Conservation (phyloP, 805 yeast species). For the Monosporozyma aquatica region DNA sequence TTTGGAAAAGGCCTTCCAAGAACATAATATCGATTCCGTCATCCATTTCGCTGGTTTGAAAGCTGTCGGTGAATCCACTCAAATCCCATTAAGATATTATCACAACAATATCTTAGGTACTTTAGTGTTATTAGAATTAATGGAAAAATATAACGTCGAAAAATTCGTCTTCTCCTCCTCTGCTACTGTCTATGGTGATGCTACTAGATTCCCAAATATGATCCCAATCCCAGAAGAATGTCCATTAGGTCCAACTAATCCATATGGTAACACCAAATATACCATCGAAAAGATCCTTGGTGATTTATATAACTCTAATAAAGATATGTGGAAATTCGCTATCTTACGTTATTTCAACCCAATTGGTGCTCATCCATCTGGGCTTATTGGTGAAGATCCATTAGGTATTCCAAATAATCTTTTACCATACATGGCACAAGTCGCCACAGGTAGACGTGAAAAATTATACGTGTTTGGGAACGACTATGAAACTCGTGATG, state of each 20-base stretch:
- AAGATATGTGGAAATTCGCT: slow-evolving; percentile 41
- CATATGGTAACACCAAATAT: slow-evolving; percentile 67
- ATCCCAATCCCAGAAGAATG: slow-evolving; percentile 74
- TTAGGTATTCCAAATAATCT: slow-evolving; percentile 68
- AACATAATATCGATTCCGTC: slow-evolving; percentile 46
- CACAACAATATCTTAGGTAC: slow-evolving; percentile 63
- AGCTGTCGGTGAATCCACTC: slow-evolving; percentile 72
- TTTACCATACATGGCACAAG: slow-evolving; percentile 68
- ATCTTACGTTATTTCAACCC: slow-evolving; percentile 74
- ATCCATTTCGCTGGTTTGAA: slow-evolving; percentile 77
- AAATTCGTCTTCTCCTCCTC: slow-evolving; percentile 65
- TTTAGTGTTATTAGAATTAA: slow-evolving; percentile 44
- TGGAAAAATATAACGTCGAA: slow-evolving; percentile 39
- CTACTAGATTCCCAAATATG: slow-evolving; percentile 59
- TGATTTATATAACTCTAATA: slow-evolving; percentile 42
- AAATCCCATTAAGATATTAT: slow-evolving; percentile 59
- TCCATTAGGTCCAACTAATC: slow-evolving; percentile 66
- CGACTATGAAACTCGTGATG: slow-evolving; percentile 64
- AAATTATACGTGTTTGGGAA: slow-evolving; percentile 61
- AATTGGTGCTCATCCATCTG: slow-evolving; percentile 79
- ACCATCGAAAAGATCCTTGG: slow-evolving; percentile 53
- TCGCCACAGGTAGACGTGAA: slow-evolving; percentile 62
- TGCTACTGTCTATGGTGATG: slow-evolving; percentile 81
- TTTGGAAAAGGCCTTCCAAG: slow-evolving; percentile 40
- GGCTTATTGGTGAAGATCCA: slow-evolving; percentile 74